Evolutionary conservation across 2,329 filamentous ascomycete genomes (phyloP).

Genomic region (Didymella exigua): DNA sequence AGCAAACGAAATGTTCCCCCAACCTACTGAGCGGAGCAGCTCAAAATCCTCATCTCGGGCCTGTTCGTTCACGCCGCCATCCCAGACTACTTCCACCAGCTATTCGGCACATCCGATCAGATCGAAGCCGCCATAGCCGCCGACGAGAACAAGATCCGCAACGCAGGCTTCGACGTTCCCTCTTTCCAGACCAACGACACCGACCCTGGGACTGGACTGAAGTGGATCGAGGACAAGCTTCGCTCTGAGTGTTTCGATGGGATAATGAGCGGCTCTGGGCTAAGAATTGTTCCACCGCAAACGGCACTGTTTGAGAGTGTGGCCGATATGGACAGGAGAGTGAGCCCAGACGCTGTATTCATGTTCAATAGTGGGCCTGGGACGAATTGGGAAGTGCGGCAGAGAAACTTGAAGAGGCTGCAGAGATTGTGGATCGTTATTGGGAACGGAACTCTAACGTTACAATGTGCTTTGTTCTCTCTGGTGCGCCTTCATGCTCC

Average conservation of each 20-base stretch:
- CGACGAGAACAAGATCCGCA: constrained; percentile 2
- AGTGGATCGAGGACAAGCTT: neutral
- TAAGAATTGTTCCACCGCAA: neutral
- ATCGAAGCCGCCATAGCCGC: constrained; percentile 2
- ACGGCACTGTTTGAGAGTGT: constrained; percentile 1
- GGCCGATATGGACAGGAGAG: neutral
- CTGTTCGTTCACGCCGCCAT: neutral
- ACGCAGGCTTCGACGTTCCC: neutral
- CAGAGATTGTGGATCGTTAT: neutral
- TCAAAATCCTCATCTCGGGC: constrained; percentile 1
- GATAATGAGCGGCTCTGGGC: neutral
- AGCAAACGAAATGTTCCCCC: neutral
- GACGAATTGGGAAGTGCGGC: constrained; percentile 3
- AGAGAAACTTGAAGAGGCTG: neutral
- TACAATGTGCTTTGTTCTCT: no score
- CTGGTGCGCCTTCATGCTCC: no score
- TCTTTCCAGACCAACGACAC: constrained; percentile 1
- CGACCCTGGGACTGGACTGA: neutral
- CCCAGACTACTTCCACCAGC: constrained; percentile 1
- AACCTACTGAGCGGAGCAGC: neutral
- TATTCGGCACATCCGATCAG: neutral
- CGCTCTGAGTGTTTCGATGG: neutral
- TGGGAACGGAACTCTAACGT: no score
- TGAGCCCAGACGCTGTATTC: neutral
- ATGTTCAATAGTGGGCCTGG: constrained; percentile 4